Percentiles rank a stretch among this genome's conserved stretches.
phyloP scores from a whole-genome alignment of 805 yeast species.

The Lipomyces sp. region DNA sequence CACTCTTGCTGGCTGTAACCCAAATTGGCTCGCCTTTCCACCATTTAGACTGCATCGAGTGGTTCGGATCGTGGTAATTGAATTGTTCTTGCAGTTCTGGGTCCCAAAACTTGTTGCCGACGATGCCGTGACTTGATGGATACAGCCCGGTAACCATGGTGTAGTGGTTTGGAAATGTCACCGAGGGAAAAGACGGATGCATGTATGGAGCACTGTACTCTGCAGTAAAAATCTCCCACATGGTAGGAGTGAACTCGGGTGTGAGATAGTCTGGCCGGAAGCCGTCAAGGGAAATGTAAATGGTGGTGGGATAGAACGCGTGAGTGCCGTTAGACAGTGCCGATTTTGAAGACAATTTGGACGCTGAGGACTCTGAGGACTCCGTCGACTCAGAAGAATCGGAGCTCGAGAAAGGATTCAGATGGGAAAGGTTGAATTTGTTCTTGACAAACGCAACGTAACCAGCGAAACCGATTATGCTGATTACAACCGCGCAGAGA shows the following conservation, averaged over 20 bases:
- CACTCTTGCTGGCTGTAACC: constrained; percentile 67
- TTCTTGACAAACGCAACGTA: constrained; percentile 19
- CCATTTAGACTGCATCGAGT: constrained; percentile 54
- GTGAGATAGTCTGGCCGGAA: constrained; percentile 87
- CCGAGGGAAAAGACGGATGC: constrained; percentile 83
- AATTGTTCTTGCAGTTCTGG: constrained; percentile 55
- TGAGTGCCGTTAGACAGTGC: constrained; percentile 59
- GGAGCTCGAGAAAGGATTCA: constrained; percentile 10
- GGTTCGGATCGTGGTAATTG: constrained; percentile 55
- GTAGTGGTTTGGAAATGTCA: constrained; percentile 92
- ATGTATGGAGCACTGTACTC: constrained; percentile 70
- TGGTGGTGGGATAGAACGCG: constrained; percentile 71
- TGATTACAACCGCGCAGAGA: constrained; percentile 3
- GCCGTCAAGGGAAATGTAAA: constrained; percentile 79
- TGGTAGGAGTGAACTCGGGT: constrained; percentile 60
- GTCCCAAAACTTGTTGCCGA: constrained; percentile 77
- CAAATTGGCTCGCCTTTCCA: constrained; percentile 94
- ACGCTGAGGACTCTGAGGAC: background rate
- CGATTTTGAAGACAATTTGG: constrained; percentile 9
- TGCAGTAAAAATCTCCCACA: constrained; percentile 48
- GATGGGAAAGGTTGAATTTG: constrained; percentile 4
- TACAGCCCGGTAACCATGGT: constrained; percentile 80
- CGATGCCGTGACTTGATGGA: constrained; percentile 83
- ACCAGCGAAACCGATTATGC: constrained; percentile 19
- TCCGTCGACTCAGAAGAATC: background rate